phyloP scores from a whole-genome alignment of 2,329 filamentous ascomycete genomes.

The Diaporthe aspalathi region DNA sequence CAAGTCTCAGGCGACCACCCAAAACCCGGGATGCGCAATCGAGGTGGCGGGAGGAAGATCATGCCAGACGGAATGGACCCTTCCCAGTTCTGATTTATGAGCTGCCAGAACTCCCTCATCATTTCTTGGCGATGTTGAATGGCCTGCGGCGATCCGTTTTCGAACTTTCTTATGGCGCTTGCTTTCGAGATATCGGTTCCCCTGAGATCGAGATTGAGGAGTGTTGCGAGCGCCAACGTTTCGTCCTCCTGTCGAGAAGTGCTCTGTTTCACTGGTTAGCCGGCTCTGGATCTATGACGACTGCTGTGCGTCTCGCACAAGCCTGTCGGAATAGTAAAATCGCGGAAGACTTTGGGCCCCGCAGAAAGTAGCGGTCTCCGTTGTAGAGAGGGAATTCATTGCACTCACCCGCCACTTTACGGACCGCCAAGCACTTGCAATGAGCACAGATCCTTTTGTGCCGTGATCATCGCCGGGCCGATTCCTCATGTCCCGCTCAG shows the following conservation, averaged over 20 bases:
- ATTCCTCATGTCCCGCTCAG: not conserved
- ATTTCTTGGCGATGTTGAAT: not conserved
- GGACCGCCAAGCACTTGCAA: not conserved
- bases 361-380: too few species aligned
- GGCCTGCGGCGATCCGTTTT: not conserved
- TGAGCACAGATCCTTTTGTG: not conserved
- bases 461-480: not conserved
- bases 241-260: not conserved
- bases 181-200: not conserved
- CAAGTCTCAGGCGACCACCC: not conserved
- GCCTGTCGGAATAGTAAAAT: too few species aligned
- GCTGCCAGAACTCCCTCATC: not conserved
- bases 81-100: not conserved
- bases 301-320: too few species aligned
- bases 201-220: not conserved
- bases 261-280: too few species aligned
- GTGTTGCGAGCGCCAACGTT: not conserved
- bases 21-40: not conserved
- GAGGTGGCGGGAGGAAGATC: not conserved
- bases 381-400: too few species aligned
- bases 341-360: too few species aligned
- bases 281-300: too few species aligned
- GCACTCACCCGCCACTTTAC: not conserved
- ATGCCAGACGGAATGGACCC: not conserved
- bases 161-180: not conserved